Conservation (phyloP, 192 early-diverging fungal genomes). For the Podila epicladia region DNA sequence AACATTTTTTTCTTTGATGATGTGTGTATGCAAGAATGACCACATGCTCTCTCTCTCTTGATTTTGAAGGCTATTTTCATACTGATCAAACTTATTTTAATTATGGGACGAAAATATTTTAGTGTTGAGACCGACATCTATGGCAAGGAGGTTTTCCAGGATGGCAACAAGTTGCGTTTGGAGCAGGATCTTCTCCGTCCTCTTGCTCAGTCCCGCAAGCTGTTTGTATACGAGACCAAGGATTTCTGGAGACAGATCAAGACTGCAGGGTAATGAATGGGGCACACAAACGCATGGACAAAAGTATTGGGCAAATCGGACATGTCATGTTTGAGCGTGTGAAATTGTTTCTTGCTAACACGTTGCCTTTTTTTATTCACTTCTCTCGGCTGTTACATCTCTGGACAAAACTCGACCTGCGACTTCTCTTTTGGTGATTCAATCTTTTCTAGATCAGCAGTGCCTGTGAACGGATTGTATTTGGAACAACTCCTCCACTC, state of each 20-base stretch:
- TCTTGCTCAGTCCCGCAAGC: conserved; percentile 83
- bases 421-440: neutral
- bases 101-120: too few relatives aligned
- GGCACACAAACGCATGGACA: neutral
- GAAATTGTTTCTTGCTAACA: neutral
- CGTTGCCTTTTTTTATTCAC: neutral
- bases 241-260: conserved; percentile 99
- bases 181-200: conserved; percentile 94
- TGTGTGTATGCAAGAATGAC: conserved; percentile 26
- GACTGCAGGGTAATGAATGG: conserved; percentile 72
- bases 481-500: conserved; percentile 81
- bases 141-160: conserved; percentile 48
- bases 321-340: too few relatives aligned
- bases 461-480: conserved; percentile 93
- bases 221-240: conserved; percentile 86
- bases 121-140: conserved; percentile 53
- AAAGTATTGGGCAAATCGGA: neutral
- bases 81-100: neutral
- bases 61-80: too few relatives aligned
- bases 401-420: neutral
- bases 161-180: conserved; percentile 79
- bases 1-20: conserved; percentile 3
- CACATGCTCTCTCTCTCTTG: too few relatives aligned
- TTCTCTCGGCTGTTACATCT: too few relatives aligned
- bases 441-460: conserved; percentile 74